These are phyloP conservation scores for Candida sanyaensis DNA, from an alignment of 1,139 yeast species.

Conservation along the genomic window DNA sequence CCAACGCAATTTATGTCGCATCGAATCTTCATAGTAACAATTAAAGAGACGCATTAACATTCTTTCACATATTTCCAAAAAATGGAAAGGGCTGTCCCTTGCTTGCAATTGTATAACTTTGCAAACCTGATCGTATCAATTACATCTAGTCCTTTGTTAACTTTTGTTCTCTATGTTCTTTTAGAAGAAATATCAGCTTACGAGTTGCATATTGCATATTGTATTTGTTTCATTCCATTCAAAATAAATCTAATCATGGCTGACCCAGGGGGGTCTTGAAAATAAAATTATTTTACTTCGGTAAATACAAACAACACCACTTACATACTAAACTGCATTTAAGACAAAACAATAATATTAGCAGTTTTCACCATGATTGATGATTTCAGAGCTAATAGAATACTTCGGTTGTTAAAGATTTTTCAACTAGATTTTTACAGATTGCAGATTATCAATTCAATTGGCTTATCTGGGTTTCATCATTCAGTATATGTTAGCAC, in stretches of 20 bases:
- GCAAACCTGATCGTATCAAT: too few species aligned
- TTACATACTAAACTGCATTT: not conserved
- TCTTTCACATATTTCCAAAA: too few species aligned
- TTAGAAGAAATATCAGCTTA: too few species aligned
- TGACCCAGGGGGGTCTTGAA: constrained; percentile 5
- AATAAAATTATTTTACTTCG: constrained; percentile 33
- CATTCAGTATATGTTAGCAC: constrained; percentile 40
- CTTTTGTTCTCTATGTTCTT: too few species aligned
- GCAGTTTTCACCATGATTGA: constrained; percentile 36
- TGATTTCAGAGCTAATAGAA: constrained; percentile 54
- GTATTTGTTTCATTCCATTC: too few species aligned
- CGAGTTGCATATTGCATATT: too few species aligned
- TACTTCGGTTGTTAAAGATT: constrained; percentile 57
- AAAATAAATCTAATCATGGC: not conserved
- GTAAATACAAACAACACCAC: constrained; percentile 19
- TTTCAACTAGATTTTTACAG: constrained; percentile 47
- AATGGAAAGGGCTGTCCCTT: too few species aligned
- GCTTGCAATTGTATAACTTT: too few species aligned
- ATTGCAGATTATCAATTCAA: constrained; percentile 38
- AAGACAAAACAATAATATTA: not conserved
- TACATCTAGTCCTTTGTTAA: too few species aligned
- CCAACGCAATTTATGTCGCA: too few species aligned
- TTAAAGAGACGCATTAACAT: too few species aligned
- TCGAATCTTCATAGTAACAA: too few species aligned
- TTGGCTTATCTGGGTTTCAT: constrained; percentile 53